These are phyloP conservation scores for Aureobasidium sp. DNA, from an alignment of 2,329 filamentous ascomycete species.

Conservation along the genomic window DNA sequence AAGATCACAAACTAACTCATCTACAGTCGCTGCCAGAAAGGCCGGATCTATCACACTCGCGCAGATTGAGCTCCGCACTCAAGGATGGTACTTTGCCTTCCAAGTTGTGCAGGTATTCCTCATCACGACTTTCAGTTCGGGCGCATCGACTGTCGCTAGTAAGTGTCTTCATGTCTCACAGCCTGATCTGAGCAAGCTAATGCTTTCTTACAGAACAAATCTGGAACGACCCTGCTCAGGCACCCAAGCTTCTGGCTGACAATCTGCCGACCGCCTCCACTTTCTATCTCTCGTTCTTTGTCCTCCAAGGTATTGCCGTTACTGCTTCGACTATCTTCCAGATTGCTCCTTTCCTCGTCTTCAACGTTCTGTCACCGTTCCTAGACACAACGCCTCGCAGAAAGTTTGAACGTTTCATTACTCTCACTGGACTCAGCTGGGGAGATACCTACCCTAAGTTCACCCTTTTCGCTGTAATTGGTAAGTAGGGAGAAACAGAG, in stretches of 20 bases:
- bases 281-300: constrained; percentile 31
- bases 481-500: constrained; percentile 16
- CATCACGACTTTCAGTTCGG: constrained; percentile 28
- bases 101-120: constrained; percentile 32
- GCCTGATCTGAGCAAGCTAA: not conserved
- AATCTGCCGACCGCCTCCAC: constrained; percentile 29
- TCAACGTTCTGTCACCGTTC: constrained; percentile 23
- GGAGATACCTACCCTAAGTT: constrained; percentile 36
- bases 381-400: constrained; percentile 35
- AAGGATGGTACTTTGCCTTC: constrained; percentile 30
- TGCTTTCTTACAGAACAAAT: constrained; percentile 18
- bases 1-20: constrained; percentile 18
- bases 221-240: constrained; percentile 22
- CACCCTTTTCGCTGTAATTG: constrained; percentile 26
- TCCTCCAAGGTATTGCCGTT: constrained; percentile 25
- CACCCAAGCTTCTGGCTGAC: constrained; percentile 23
- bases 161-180: not conserved
- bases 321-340: constrained; percentile 23
- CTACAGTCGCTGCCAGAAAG: constrained; percentile 18
- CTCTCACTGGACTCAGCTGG: constrained; percentile 32
- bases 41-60: constrained; percentile 25
- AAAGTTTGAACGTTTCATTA: constrained; percentile 35
- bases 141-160: constrained; percentile 21
- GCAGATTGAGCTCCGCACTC: constrained; percentile 31
- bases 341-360: constrained; percentile 22